Evolutionary conservation across 2,329 filamentous ascomycete species (phyloP).

Genomic region (Pestalotiopsis sp.): DNA sequence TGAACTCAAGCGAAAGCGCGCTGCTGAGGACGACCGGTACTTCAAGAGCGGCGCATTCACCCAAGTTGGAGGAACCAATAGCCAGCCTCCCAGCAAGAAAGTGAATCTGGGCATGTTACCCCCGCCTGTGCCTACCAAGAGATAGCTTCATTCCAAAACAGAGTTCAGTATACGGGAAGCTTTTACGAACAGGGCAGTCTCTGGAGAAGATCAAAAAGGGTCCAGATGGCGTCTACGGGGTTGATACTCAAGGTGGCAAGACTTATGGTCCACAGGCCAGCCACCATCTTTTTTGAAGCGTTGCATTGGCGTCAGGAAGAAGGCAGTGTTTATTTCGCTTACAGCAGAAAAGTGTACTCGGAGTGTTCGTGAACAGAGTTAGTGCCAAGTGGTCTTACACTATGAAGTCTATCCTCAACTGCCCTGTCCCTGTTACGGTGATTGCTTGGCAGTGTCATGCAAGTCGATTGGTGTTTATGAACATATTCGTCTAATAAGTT

Average conservation of each 20-base stretch:
- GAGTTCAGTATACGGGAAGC: constrained; percentile 4
- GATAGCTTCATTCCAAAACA: constrained; percentile 17
- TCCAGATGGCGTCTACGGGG: neutral
- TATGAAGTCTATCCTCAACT: no score
- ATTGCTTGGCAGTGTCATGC: no score
- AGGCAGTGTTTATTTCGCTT: neutral
- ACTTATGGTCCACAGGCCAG: neutral
- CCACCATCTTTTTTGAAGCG: neutral
- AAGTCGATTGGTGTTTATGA: no score
- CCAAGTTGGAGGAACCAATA: constrained; percentile 64
- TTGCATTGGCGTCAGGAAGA: neutral
- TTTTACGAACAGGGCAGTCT: constrained; percentile 4
- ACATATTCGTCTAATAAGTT: no score
- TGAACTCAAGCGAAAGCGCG: constrained; percentile 86
- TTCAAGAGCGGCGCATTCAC: constrained; percentile 98
- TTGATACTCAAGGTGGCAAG: neutral
- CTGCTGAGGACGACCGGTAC: constrained; percentile 93
- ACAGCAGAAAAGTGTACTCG: no score
- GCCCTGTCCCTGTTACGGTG: no score
- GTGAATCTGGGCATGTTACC: constrained; percentile 60
- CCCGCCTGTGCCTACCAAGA: constrained; percentile 29
- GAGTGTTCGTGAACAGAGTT: no score
- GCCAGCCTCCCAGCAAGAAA: constrained; percentile 74
- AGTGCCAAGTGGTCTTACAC: no score
- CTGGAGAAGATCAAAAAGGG: neutral